Evolutionary conservation across 345 rosid species (phyloP), one percentile per base, ranked within the genome.

Genomic region (Sisymbrium irio): DNA sequence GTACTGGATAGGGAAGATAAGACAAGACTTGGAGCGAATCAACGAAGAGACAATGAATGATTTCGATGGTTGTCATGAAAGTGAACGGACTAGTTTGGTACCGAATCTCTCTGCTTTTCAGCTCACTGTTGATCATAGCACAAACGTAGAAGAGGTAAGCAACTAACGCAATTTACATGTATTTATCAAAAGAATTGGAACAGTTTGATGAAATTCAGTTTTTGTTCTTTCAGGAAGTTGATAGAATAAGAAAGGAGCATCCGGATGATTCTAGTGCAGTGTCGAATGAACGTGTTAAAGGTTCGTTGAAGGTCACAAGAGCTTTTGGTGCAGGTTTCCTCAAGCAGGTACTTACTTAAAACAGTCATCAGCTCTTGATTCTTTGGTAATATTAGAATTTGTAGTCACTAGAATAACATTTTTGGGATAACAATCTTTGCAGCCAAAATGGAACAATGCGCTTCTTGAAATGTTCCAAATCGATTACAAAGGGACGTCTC

Each of bases 241-340:
- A 78, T 22, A 89, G 97, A 78, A 92, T 95, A 12, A 82, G 84
- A 71, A 80, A 76, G 42, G 97, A 92, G 74, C 99, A 95, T 65
- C 89, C 84, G 0, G 94, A 95, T 75, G 99, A 95, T 81, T 81
- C 84, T 28, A 83, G 70, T 40, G 89, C 97, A 0, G 72, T 92
- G 49, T 46, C 84, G 70, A 95, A 95, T 13, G 97, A 90, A 32
- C 92, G 99, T 1, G 99, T 95, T 27, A 95, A 92, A 78, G 97
- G 99, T 33, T 90, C 93, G 5, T 78, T 95, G 82, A 95, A 90
- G 85, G 97, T 95, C 50, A 95, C 99, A 37, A 85, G 99, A 55
- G 99, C 99, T 67, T 95, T 95, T 19, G 99, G 99, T 6, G 99
- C 96, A 7, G 99, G 99, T 28, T 95, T 90, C 72, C 93, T 95